Base-by-base conservation (phyloP, 2,329 filamentous ascomycete species). In the Cylindrodendrum hubeiense region DNA sequence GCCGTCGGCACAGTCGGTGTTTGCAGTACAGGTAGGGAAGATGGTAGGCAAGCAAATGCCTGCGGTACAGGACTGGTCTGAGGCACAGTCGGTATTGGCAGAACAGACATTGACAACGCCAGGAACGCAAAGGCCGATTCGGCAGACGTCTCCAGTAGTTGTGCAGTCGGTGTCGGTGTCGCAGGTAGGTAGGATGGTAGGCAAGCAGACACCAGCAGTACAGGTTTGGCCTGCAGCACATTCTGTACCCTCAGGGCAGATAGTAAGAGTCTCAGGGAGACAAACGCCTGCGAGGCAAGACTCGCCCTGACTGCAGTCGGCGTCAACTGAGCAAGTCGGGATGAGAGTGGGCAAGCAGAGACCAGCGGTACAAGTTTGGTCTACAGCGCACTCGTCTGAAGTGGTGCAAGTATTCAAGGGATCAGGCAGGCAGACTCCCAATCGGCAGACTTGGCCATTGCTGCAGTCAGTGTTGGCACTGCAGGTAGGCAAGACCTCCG, bases 121-220 rank as follows among this genome's bases (percentile, higher is more conserved):
- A 8, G 60, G 52, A n/a, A 62, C n/a, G 17, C 60, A 62, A 13
- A 62, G 28, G 8, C 60, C 60, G 2, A 30, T 24, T 19, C 37
- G 24, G 19, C 60, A 63, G 5, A 19, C 52, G 13, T 56, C 21
- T 5, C 28, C 46, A 12, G 41, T 17, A 8, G 17, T 30, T 8
- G 12, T 15, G 15, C 43, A 46, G 10, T 33, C 34, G 1, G 60
- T 58, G 3, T 28, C 34, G 7, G 15, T 15, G 2, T 34, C 21
- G 22, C 60, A 63, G 3, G 17, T 37, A 5, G 17, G n/a, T 2
- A 63, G 15, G 5, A 39, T 33, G 4, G 10, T 10, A 21, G 61
- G 61, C 44, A 64, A 28, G 26, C 61, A 64, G 9, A 53, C 8
- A 3, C 49, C 61, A 17, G 22, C 54, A 1, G 50, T 51, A n/a